Base-by-base conservation (phyloP, 441 rosid genomes). In the Erysimum cheiri region DNA sequence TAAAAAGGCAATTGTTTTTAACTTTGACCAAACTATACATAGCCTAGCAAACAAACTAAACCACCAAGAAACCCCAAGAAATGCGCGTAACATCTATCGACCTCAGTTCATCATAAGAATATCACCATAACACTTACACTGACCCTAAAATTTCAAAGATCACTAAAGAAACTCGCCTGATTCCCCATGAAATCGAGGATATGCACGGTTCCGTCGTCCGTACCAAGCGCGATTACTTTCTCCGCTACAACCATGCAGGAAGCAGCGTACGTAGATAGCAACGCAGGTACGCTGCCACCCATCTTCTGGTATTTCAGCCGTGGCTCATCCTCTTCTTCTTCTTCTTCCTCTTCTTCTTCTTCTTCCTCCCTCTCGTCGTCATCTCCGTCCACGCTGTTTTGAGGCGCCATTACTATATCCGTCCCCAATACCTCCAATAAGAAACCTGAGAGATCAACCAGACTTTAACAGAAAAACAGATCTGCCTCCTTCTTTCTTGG, bases 131-230 rank as follows among this genome's bases (percentile, higher is more conserved):
- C 14, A 56, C 39, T 22, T 11, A 15, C 37, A 58, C 39, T 53
- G 60, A 54, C 26, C 6, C 17, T 32, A 26, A 64, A 33, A 33
- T 31, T 40, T 29, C 49, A 11, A 8, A 13, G 43, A 70, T 17
- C n/a, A 6, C 28, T 26, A 26, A 36, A 4, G 36, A 56, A 32
- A 13, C n/a, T 57, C 55, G 81, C 99, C 97, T 93, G 98, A 78
- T 96, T 93, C 10, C 99, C 99, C 19, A 93, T 82, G 63, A 96
- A 93, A 85, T 96, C 99, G 64, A 96, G 97, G 72, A 96, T 93
- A 76, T 89, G 96, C 8, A 96, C 90, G 22, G 89, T 78, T 17
- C 99, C 99, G 40, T 77, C 96, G 48, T 85, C 90, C 2, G 98
- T 91, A 24, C 99, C 99, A 44, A 96, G 96, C 10, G 97, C 98